Conservation (phyloP, 2,329 filamentous ascomycete species). For the Endothia cerciana region DNA sequence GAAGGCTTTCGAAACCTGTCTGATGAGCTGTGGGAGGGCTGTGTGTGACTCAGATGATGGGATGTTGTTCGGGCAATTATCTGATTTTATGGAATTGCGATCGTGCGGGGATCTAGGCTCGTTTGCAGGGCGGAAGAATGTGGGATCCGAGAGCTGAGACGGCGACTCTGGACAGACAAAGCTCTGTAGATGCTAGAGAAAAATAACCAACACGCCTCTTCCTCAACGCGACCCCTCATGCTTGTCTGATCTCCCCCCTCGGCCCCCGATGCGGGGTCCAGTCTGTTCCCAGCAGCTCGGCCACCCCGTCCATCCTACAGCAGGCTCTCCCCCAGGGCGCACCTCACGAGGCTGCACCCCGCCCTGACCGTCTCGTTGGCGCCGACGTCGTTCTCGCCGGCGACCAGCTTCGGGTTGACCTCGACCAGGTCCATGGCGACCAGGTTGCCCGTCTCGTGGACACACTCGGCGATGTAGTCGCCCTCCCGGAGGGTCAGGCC, state of each 20-base stretch:
- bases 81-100: too few species aligned
- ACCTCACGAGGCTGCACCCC: slow-evolving; percentile 88
- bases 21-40: fast-evolving
- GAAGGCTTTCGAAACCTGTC: background rate
- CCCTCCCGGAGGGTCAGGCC: slow-evolving; percentile 93
- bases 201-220: too few species aligned
- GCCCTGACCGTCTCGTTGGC: slow-evolving; percentile 87
- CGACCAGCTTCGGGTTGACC: slow-evolving; percentile 72
- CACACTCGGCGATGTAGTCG: slow-evolving; percentile 91
- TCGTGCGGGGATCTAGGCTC: too few species aligned
- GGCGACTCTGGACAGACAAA: too few species aligned
- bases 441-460: slow-evolving; percentile 78
- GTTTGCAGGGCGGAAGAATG: too few species aligned
- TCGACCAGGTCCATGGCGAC: slow-evolving; percentile 83
- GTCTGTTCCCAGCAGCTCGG: too few species aligned
- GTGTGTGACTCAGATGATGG: too few species aligned
- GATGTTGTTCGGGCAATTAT: too few species aligned
- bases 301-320: slow-evolving; percentile 45
- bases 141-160: too few species aligned
- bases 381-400: slow-evolving; percentile 61
- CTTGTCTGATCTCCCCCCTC: background rate
- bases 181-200: too few species aligned
- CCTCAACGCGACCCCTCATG: background rate
- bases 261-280: background rate
- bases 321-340: slow-evolving; percentile 88